Base-by-base conservation (phyloP, 192 early-diverging fungal genomes). In the Backusella parvicylindrica region DNA sequence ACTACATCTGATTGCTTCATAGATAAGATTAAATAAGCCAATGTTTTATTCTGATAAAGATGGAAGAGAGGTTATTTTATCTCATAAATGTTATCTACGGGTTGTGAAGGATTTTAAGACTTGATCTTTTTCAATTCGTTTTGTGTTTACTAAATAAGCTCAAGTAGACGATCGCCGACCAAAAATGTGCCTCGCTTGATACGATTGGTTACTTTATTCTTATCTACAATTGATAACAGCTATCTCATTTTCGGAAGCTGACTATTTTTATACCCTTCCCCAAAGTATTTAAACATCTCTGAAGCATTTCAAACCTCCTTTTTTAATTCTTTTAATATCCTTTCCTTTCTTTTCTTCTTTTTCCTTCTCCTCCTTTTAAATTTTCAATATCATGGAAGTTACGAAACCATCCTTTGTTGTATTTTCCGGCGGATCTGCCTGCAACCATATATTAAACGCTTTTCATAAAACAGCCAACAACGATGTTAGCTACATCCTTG, bases 341-440 rank as follows among this genome's bases (percentile, higher is more conserved):
- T 43, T 70, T 30, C 35, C 7, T 41, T 15, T 37, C 6, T 33
- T 37, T 70, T 70, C 18, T 70, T 28, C 12, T 23, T 13, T 38
- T 38, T 38, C 21, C 23, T 8, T 2, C 1, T 70, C 40, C 40
- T 47, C 38, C 11, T 41, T 15, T 41, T 13, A n/a, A 7, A 41
- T 43, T 28, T 69, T 16, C 28, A 31, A 6, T 30, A 69, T 43
- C n/a, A 69, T 47, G 66, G 33, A 68, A 7, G 6, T 8, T 23
- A 36, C 49, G 47, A 65, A 65, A 7, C 16, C 70, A 23, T 87
- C 86, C 7, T 75, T 92, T 69, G 76, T 90, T n/a, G 84, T 93
- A 41, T 88, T 93, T 75, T 92, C 90, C 16, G 92, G 92, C 64
- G 92, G 92, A 28, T 88, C 91, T 31, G 92, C 91, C 35, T 90